Evolutionary conservation across 108 stramenopile species (phyloP), one percentile per base, ranked within the genome.

Genomic region (Fistulifera solaris): DNA sequence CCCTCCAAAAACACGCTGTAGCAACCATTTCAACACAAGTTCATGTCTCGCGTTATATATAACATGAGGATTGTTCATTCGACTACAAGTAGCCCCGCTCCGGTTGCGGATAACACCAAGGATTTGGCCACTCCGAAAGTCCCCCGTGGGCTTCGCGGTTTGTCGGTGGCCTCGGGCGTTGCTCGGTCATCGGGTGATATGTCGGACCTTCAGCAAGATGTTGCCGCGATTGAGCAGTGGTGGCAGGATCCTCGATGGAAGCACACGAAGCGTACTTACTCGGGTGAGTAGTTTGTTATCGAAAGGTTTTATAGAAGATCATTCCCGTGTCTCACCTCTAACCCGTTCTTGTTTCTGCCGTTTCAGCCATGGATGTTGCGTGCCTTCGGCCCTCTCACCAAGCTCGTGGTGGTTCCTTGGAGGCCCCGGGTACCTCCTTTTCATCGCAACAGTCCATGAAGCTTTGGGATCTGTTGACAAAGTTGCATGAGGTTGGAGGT

Each of bases 291-390:
- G 10, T 47, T 25, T 38, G 22, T 16, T 43, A 5, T 25, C 39
- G 2, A 14, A 2, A 25, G 28, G 35, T 27, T 1, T 35, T 38
- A 11, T 28, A n/a, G 18, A 21, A 16, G 18, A 10, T 54, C 27
- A 60, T 11, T 27, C 1, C 15, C 38, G 48, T 48, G n/a, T n/a
- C n/a, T n/a, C n/a, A n/a, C n/a, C n/a, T n/a, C n/a, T n/a, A n/a
- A n/a, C n/a, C n/a, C n/a, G 19, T 22, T 38, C 14, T 15, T 41
- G 27, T 40, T 41, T 56, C 28, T 47, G 17, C 17, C 13, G 16
- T 56, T 44, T 38, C 67, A 82, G 84, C 84, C 21, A 63, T 69
- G 57, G 88, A 90, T 41, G 84, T 90, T 17, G 88, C 88, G 18
- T 81, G 81, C 54, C 82, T 90, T 60, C 84, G 88, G 38, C 72